Base-by-base conservation (phyloP, 1,284 basidiomycete species). In the Ceratobasidium papillatum region DNA sequence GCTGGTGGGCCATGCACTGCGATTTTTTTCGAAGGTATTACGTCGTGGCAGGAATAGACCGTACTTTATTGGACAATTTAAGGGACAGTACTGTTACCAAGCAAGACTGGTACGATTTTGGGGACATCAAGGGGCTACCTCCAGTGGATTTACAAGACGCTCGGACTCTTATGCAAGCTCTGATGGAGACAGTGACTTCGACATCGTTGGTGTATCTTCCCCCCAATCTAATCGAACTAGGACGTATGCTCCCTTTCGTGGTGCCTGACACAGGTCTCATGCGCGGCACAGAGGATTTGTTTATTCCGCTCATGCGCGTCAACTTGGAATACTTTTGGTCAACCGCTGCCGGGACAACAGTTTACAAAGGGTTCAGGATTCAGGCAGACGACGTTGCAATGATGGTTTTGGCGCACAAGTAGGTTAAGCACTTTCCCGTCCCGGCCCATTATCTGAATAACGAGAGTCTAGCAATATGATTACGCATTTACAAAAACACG, bases 291-390 rank as follows among this genome's bases (percentile, higher is more conserved):
- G 36, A 63, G 25, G 61, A 63, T 25, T 27, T 43, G 61, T 41
- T 63, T 12, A 19, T 38, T 25, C 34, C 61, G 19, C 8, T 43
- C 8, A 19, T 63, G 14, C 61, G 38, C 7, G 38, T 43, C 8
- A 22, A 17, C n/a, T n/a, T 63, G 19, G 38, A 63, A n/a, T 43
- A 43, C 61, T 63, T 63, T 45, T 63, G 61, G 61, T 19, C 19
- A 19, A 25, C 25, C 7, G 34, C 36, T 25, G 38, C 36, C n/a
- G 61, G 61, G 30, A 45, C 38, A n/a, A 45, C 36, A 8, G 36
- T 22, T 25, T 17, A 17, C 12, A 43, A 36, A 19, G 25, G 25
- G 9, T 43, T 63, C n/a, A 45, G 34, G 9, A 5, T 43, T 19
- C 5, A 63, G 61, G 14, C 25, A 19, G 61, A 63, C 12, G 34